Conservation (phyloP, 2,329 filamentous ascomycete genomes). For the Fusarium sp. region DNA sequence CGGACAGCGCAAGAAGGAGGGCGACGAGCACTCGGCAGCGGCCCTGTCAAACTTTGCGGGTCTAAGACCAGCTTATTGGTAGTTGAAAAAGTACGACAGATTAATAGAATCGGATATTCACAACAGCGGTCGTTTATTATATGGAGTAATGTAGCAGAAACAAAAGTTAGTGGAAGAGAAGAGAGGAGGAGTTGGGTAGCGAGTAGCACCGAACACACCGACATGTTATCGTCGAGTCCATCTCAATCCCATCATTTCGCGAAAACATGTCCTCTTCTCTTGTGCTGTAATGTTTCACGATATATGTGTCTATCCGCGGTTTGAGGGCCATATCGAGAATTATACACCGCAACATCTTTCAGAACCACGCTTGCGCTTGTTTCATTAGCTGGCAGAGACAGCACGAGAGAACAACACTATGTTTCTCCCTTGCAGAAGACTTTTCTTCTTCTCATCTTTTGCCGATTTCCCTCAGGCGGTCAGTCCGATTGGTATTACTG, state of each 20-base stretch:
- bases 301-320: conserved; percentile 16
- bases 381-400: not conserved
- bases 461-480: conserved; percentile 21
- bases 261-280: conserved; percentile 4
- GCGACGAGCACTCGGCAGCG: conserved; percentile 63
- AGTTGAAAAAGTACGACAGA: conserved; percentile 44
- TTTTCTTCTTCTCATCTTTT: conserved; percentile 10
- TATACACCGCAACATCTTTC: conserved; percentile 17
- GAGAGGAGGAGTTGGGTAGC: conserved; percentile 42
- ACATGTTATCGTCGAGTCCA: conserved; percentile 26
- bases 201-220: conserved; percentile 39
- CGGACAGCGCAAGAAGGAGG: conserved; percentile 80
- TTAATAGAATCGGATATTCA: conserved; percentile 31
- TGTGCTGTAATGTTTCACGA: conserved; percentile 9
- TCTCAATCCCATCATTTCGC: conserved; percentile 19
- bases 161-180: conserved; percentile 33
- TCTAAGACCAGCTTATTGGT: conserved; percentile 73
- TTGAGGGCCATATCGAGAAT: not conserved
- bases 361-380: not conserved
- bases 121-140: conserved; percentile 28
- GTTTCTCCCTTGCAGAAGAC: conserved; percentile 26
- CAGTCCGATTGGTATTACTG: conserved; percentile 38
- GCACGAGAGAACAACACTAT: not conserved
- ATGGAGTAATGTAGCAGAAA: conserved; percentile 30
- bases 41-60: conserved; percentile 70